Percentiles rank a stretch among this genome's conserved stretches.
phyloP scores from a whole-genome alignment of 306 rosid species.

The Spatholobus suberectus region DNA sequence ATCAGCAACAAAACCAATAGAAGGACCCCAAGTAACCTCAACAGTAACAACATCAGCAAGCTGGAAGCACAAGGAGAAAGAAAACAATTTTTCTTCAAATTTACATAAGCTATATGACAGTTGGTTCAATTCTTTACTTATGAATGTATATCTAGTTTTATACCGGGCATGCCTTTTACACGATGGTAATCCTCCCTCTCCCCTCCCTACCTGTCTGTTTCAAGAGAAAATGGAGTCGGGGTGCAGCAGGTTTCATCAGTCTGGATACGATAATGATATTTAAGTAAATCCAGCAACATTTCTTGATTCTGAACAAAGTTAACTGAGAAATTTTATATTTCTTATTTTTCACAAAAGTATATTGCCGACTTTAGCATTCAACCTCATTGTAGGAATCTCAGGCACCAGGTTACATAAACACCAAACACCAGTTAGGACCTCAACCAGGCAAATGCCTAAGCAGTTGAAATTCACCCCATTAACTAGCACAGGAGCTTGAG shows the following conservation, averaged over 20 bases:
- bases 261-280: background rate
- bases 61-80: too few relatives aligned
- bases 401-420: background rate
- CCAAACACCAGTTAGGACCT: background rate
- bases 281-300: background rate
- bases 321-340: background rate
- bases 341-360: background rate
- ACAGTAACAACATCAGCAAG: too few relatives aligned
- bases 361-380: background rate
- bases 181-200: background rate
- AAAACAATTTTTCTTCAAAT: too few relatives aligned
- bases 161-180: too few relatives aligned
- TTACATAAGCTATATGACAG: too few relatives aligned
- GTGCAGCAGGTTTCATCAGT: background rate
- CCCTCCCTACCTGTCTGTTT: background rate
- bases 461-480: background rate
- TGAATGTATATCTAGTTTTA: too few relatives aligned
- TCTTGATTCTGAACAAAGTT: background rate
- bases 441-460: background rate
- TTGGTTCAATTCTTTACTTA: too few relatives aligned
- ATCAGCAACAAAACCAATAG: too few relatives aligned
- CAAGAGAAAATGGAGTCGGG: background rate
- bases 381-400: background rate
- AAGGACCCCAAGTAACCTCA: too few relatives aligned
- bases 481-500: background rate